Evolutionary conservation across 768 basidiomycete species (phyloP), one percentile per base, ranked within the genome.

Genomic region (Ramaria sp.): DNA sequence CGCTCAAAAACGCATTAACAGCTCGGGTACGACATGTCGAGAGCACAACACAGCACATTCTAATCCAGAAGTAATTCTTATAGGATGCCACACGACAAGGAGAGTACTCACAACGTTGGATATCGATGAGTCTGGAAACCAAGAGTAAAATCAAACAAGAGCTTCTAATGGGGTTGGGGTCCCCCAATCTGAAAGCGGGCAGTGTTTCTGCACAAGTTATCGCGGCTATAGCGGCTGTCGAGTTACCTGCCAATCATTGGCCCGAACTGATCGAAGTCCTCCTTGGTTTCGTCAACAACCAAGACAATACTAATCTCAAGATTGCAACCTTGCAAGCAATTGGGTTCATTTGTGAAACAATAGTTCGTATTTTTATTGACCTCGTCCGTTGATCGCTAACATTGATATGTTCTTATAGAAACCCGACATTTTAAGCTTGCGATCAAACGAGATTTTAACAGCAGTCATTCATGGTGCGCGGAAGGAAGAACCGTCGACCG

Each of bases 381-480:
- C 16, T 41, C 16, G 39, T 2, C 8, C 8, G 5, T 18, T 47
- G 22, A 47, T 22, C 8, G 2, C n/a, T 47, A 22, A 27, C 15
- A 18, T n/a, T 30, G 28, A 25, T 27, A 15, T 16, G 1, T 24
- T 30, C 9, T 24, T 24, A 5, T 61, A 97, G 95, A 88, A 90
- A 80, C 93, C 95, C 10, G 92, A 95, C 61, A 85, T 96, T 56
- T 70, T 99, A 57, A 83, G 82, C 50, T 65, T 86, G 56, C 83
- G 91, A 62, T 88, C 95, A 2, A 98, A 99, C 65, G 94, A 98
- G 71, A 99, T 99, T 65, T 71, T 99, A 50, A 99, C 96, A 13
- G 94, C 94, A 8, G 96, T 99, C 56, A 95, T 99, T 48, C 95
- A 98, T 66, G 96, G 96, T 7, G 95, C 94, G 24, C 79, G 95